phyloP scores from a whole-genome alignment of 192 early-diverging fungal genomes.

The Tieghemiomyces parasiticus region DNA sequence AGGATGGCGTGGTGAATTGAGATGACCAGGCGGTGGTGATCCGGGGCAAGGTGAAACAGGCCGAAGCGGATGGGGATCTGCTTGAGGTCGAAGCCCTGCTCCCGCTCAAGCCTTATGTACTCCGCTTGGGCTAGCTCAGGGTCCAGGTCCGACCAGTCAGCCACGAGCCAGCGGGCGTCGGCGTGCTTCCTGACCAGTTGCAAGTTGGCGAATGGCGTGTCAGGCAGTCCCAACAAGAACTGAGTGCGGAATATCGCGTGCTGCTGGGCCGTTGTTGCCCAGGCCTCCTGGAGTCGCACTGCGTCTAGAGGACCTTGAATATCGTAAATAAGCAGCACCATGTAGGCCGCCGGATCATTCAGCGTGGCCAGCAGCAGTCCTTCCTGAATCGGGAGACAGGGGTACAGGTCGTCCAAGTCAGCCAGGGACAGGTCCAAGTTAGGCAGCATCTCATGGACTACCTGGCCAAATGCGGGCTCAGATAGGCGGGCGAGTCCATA shows the following conservation, averaged over 20 bases:
- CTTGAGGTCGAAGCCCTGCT: not conserved
- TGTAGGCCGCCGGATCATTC: not conserved
- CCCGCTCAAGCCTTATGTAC: not conserved
- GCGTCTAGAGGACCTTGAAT: not conserved
- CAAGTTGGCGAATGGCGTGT: not conserved
- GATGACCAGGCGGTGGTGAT: not conserved
- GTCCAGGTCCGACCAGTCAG: not conserved
- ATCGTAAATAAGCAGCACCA: not conserved
- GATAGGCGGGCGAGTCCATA: not conserved
- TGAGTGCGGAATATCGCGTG: not conserved
- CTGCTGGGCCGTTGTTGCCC: not conserved
- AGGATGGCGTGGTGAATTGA: not conserved
- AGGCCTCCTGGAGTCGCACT: not conserved
- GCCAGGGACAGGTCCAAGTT: not conserved
- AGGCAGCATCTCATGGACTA: not conserved
- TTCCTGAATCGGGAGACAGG: not conserved
- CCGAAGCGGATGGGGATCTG: not conserved
- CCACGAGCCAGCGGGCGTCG: not conserved
- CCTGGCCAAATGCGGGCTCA: not conserved
- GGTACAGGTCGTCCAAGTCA: not conserved
- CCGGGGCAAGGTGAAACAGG: not conserved
- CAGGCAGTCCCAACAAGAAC: not conserved
- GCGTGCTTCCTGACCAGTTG: not conserved
- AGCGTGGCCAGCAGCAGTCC: not conserved
- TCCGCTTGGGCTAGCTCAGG: not conserved